Conservation (phyloP, 2,329 filamentous ascomycete genomes). For the Clonostachys chloroleuca region DNA sequence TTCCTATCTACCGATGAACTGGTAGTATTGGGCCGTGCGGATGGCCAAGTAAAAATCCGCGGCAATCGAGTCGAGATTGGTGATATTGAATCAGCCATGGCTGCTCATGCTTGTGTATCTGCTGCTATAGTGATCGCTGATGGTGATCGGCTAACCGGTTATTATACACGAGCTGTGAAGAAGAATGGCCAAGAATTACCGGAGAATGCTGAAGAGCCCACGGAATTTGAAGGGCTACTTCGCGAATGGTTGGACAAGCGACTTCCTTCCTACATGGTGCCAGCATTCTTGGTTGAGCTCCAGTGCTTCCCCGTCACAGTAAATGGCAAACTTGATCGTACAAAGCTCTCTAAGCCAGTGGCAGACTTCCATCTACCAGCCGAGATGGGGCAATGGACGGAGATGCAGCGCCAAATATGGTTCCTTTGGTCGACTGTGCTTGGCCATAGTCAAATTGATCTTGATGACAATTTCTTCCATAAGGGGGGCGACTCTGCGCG, state of each 20-base stretch:
- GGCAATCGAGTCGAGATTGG: conserved; percentile 12
- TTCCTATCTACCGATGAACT: conserved; percentile 6
- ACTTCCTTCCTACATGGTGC: conserved; percentile 8
- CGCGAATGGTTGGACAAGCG: conserved; percentile 3
- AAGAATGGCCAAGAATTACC: neutral
- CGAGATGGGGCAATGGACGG: neutral
- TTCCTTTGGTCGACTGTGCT: conserved; percentile 8
- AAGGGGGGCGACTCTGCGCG: conserved; percentile 11
- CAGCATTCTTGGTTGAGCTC: conserved; percentile 8
- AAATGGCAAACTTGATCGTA: conserved; percentile 9
- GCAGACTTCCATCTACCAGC: neutral
- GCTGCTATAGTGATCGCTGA: conserved; percentile 5
- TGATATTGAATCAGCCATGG: conserved; percentile 10
- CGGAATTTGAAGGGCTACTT: neutral
- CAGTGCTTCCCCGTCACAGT: conserved; percentile 5
- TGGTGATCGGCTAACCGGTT: conserved; percentile 6
- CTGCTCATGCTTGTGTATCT: conserved; percentile 3
- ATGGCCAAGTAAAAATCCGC: conserved; percentile 13
- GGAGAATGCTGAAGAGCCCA: neutral
- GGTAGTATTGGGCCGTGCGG: conserved; percentile 9
- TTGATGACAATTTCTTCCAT: conserved; percentile 12
- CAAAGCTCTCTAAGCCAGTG: neutral
- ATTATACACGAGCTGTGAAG: conserved; percentile 3
- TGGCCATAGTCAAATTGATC: conserved; percentile 6
- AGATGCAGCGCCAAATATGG: conserved; percentile 5